Conservation (phyloP, 2,329 filamentous ascomycete genomes). For the Fusarium longipes region DNA sequence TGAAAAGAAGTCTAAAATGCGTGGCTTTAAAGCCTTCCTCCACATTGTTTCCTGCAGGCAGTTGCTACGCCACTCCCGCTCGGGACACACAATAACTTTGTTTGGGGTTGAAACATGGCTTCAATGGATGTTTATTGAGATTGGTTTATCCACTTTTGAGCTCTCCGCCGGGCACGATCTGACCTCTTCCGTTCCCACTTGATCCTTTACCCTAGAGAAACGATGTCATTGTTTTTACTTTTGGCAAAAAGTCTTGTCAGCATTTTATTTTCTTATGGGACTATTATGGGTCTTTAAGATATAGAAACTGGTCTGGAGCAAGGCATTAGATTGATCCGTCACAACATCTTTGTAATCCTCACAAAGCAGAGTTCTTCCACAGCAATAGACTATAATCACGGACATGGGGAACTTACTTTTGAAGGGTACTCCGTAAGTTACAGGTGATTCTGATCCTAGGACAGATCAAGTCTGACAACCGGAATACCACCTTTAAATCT, state of each 20-base stretch:
- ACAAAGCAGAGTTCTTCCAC: not conserved
- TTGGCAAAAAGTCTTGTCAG: not conserved
- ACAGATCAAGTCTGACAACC: slow-evolving; percentile 6
- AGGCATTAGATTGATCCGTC: not conserved
- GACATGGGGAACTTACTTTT: not conserved
- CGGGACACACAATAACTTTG: not conserved
- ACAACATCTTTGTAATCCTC: no score
- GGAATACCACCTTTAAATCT: slow-evolving; percentile 3
- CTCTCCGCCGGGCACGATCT: not conserved
- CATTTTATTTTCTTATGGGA: no score
- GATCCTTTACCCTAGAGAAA: slow-evolving; percentile 9
- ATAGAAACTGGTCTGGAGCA: not conserved
- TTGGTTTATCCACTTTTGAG: slow-evolving; percentile 1
- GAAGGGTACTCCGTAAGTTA: not conserved
- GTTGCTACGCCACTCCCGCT: slow-evolving; percentile 32
- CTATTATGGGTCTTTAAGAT: not conserved
- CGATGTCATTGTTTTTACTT: not conserved
- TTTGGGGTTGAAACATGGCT: slow-evolving; percentile 26
- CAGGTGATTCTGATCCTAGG: not conserved
- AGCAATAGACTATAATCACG: not conserved
- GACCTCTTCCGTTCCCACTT: not conserved
- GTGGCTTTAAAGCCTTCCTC: slow-evolving; percentile 30
- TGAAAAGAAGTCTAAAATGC: not conserved
- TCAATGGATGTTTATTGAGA: not conserved
- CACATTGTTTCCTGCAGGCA: not conserved